Conservation (phyloP, 768 basidiomycete genomes). For the Phlebiopsis gigantea region DNA sequence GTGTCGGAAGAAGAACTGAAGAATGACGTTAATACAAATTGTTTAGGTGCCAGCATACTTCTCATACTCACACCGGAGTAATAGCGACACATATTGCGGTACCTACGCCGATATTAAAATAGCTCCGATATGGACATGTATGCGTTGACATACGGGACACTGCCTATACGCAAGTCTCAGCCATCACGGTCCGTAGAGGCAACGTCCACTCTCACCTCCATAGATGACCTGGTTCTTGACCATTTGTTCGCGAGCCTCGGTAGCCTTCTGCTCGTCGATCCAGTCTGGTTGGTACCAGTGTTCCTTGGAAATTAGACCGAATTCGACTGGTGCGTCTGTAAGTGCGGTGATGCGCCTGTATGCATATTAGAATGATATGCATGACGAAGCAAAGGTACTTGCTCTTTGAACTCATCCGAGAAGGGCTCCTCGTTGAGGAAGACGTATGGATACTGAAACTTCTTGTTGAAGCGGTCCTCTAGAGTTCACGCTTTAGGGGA, state of each 20-base stretch:
- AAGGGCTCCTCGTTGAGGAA: constrained; percentile 82
- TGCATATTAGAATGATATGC: constrained; percentile 1
- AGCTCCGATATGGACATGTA: too few species aligned
- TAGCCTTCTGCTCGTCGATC: constrained; percentile 55
- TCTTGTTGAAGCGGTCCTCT: constrained; percentile 55
- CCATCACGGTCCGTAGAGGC: constrained; percentile 5
- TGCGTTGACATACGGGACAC: constrained; percentile 51
- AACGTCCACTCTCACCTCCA: constrained; percentile 31
- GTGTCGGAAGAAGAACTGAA: constrained; percentile 53
- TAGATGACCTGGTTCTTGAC: constrained; percentile 53
- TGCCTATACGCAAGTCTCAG: constrained; percentile 38
- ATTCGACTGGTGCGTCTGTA: constrained; percentile 60
- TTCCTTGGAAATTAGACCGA: constrained; percentile 71
- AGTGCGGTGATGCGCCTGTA: constrained; percentile 51
- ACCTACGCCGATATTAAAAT: constrained; percentile 45
- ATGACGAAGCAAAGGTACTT: not conserved
- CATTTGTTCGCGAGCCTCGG: constrained; percentile 46
- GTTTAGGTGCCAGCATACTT: not conserved
- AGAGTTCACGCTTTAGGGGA: not conserved
- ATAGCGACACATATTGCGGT: constrained; percentile 95
- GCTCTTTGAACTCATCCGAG: constrained; percentile 67
- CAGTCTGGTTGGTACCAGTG: constrained; percentile 80
- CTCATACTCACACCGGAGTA: constrained; percentile 85
- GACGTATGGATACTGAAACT: constrained; percentile 73
- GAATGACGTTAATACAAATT: not conserved